Conservation (phyloP, 2,329 filamentous ascomycete genomes). For the Penicillium sp. region DNA sequence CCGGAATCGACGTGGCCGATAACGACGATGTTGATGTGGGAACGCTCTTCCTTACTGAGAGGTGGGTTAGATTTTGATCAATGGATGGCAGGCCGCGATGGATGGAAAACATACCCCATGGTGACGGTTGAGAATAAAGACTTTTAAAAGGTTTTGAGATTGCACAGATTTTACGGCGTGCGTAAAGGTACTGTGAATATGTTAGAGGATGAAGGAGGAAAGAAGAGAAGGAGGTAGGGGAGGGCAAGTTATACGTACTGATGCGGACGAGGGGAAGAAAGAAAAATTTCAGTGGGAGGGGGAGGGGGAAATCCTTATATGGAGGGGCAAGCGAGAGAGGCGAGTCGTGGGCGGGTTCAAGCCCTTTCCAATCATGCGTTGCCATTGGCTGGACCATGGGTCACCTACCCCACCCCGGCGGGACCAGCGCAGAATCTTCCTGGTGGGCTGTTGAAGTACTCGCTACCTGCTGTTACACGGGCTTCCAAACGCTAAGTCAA, state of each 20-base stretch:
- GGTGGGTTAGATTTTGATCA: constrained; percentile 10
- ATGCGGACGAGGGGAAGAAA: constrained; percentile 45
- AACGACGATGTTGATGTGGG: constrained; percentile 96
- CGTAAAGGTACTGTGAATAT: constrained; percentile 51
- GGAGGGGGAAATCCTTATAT: constrained; percentile 48
- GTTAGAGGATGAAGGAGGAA: constrained; percentile 26
- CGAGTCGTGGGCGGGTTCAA: constrained; percentile 38
- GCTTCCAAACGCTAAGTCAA: not conserved
- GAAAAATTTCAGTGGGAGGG: constrained; percentile 43
- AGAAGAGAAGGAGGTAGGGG: constrained; percentile 18
- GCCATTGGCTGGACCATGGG: constrained; percentile 31
- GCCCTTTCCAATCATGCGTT: constrained; percentile 25
- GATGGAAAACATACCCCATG: constrained; percentile 59
- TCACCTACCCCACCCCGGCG: constrained; percentile 22
- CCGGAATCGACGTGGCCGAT: constrained; percentile 99
- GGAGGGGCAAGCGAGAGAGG: constrained; percentile 47
- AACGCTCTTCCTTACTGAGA: constrained; percentile 88
- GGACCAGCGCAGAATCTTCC: constrained; percentile 35
- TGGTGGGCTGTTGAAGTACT: constrained; percentile 21
- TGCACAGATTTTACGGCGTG: constrained; percentile 55
- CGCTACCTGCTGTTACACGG: not conserved
- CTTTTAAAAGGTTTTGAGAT: constrained; percentile 45
- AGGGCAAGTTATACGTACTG: constrained; percentile 46
- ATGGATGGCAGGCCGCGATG: not conserved
- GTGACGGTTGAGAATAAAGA: constrained; percentile 50